Evolutionary conservation across 352 stramenopile species (phyloP), one percentile per base, ranked within the genome.

Genomic region (Phytophthora agathidicida): DNA sequence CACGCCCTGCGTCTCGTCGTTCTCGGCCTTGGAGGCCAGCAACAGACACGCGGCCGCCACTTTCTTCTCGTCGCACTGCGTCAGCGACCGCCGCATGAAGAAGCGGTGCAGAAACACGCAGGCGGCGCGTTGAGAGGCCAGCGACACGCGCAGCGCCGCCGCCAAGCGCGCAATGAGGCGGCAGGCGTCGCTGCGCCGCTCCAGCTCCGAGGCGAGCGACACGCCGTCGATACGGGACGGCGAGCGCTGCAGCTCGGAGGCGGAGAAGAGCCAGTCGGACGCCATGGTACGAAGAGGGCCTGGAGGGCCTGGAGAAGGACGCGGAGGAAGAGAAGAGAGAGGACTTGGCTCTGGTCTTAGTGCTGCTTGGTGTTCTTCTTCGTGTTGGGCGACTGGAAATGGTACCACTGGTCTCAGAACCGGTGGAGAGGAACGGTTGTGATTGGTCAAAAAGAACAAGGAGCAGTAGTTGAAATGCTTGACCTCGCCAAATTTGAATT

Each of bases 21-120:
- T 74, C 47, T 86, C 76, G 27, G 75, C 64, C 48, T 86, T 86
- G 42, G 71, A 65, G 4, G 68, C 75, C 19, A 81, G 47, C 20
- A 86, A 62, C 19, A 86, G 36, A 17, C 75, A 85, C 5, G 76
- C 71, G 3, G 60, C 67, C 19, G 71, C 74, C 26, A 64, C 60
- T 7, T 52, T 28, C 20, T 27, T 60, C 33, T 67, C 51, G 46
- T 86, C 72, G 43, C 66, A 57, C 26, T 46, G 24, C 16, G 32
- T 13, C 50, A 85, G 49, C 9, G 68, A 77, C 30, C 77, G 68
- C 38, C 67, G 57, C 43, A 71, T 73, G 43, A 68, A 78, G 49
- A 85, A 85, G 39, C 75, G 60, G 57, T 86, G 76, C 36, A 86
- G 73, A 28, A 76, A 86, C 31, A 73, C 65, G 35, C 74, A 66